These are phyloP conservation scores for Tetradesmus obliquus DNA, from an alignment of 139 green algal species.

Conservation along the genomic window DNA sequence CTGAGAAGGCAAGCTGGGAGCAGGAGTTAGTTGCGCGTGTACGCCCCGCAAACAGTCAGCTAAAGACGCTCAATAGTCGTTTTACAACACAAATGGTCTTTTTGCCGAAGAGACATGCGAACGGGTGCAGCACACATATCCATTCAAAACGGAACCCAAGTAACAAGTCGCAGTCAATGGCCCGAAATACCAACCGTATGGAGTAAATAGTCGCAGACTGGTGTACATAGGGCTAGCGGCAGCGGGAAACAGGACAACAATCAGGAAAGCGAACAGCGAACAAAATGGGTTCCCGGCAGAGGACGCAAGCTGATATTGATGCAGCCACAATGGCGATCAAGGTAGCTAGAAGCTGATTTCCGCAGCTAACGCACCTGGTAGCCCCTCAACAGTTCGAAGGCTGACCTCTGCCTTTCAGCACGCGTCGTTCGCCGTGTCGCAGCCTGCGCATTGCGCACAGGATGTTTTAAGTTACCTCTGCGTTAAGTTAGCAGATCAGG, in stretches of 20 bases:
- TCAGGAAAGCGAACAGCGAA: neutral
- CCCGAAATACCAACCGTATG: too few relatives aligned
- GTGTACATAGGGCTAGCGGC: too few relatives aligned
- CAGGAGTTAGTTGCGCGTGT: neutral
- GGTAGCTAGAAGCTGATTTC: conserved; percentile 17
- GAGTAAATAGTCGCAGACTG: too few relatives aligned
- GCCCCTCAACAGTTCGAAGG: too few relatives aligned
- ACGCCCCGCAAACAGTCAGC: neutral
- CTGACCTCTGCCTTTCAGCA: too few relatives aligned
- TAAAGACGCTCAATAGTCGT: neutral
- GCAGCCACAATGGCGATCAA: conserved; percentile 59
- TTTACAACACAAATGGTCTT: neutral
- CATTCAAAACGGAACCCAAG: neutral
- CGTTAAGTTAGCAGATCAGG: neutral
- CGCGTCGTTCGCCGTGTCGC: neutral
- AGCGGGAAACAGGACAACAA: neutral
- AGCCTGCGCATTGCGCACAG: neutral
- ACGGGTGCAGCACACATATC: neutral
- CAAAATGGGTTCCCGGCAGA: conserved; percentile 10
- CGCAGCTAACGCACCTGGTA: too few relatives aligned
- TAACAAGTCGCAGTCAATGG: neutral
- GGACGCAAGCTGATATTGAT: conserved; percentile 48
- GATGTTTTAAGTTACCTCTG: neutral
- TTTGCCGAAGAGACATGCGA: too few relatives aligned
- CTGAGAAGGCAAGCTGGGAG: neutral